Conservation (phyloP, 306 rosid genomes). For the Fragaria iinumae region DNA sequence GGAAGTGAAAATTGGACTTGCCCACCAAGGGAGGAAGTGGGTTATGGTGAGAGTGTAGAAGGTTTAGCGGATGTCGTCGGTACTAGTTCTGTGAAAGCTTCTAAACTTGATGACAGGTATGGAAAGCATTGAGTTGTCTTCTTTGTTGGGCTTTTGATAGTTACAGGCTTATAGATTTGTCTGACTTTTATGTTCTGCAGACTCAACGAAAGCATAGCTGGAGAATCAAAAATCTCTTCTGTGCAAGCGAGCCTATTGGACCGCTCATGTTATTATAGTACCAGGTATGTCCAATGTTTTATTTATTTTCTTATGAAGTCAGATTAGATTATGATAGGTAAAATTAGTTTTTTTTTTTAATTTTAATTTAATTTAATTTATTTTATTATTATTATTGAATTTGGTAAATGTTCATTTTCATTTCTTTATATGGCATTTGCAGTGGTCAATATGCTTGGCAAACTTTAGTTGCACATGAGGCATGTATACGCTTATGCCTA, state of each 20-base stretch:
- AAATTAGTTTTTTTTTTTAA: not conserved
- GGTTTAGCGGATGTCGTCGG: constrained; percentile 38
- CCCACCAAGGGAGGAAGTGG: constrained; percentile 46
- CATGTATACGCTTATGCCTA: constrained; percentile 87
- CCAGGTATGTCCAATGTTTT: constrained; percentile 47
- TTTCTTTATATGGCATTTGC: constrained; percentile 34
- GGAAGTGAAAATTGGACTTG: constrained; percentile 31
- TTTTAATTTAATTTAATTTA: too few species aligned
- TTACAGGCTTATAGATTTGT: not conserved
- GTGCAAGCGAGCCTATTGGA: constrained; percentile 41
- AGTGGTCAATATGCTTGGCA: constrained; percentile 93
- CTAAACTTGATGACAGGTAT: constrained; percentile 59
- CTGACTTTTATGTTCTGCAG: constrained; percentile 38
- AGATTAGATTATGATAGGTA: not conserved
- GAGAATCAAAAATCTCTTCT: constrained; percentile 37
- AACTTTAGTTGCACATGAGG: constrained; percentile 88
- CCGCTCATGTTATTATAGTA: constrained; percentile 47
- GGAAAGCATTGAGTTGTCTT: not conserved
- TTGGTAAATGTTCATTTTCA: not conserved
- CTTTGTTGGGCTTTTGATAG: constrained; percentile 1
- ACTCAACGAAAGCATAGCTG: constrained; percentile 34
- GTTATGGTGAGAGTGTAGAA: constrained; percentile 45
- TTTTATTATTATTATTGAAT: not conserved
- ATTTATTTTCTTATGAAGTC: not conserved
- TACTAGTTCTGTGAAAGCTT: constrained; percentile 23